A percentile compares a stretch with the other conserved stretches of the same genome.
Evolutionary conservation across 305 asterid genomes (phyloP).

Genomic region (Nicotiana rustica): DNA sequence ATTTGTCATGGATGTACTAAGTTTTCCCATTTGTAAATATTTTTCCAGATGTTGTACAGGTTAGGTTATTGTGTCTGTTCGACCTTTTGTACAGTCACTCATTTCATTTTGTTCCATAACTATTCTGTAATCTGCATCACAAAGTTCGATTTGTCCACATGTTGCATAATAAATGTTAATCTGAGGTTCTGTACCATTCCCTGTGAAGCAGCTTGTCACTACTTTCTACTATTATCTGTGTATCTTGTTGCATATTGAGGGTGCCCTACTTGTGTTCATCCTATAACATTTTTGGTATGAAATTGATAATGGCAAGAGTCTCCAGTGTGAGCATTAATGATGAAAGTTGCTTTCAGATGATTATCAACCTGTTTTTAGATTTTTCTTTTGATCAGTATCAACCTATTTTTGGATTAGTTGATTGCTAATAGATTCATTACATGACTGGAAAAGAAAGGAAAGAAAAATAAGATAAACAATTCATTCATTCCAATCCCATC

Average conservation of each 20-base stretch:
- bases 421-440: too few species aligned
- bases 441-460: too few species aligned
- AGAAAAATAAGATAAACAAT: too few species aligned
- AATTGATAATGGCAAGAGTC: not conserved
- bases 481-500: too few species aligned
- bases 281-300: not conserved
- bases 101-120: not conserved
- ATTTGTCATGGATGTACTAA: conserved; percentile 77
- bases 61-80: not conserved
- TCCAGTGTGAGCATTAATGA: not conserved
- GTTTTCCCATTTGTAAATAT: not conserved
- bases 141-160: not conserved
- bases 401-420: too few species aligned
- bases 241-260: not conserved
- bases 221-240: not conserved
- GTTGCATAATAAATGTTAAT: not conserved
- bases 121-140: conserved; percentile 10
- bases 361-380: too few species aligned
- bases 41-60: conserved; percentile 29
- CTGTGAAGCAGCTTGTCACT: not conserved
- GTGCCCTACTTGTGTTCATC: not conserved
- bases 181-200: not conserved
- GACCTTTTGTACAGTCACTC: conserved; percentile 17
- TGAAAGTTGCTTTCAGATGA: not conserved
- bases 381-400: too few species aligned